Base-by-base conservation (phyloP, 768 basidiomycete genomes). In the Suillus tomentosus region DNA sequence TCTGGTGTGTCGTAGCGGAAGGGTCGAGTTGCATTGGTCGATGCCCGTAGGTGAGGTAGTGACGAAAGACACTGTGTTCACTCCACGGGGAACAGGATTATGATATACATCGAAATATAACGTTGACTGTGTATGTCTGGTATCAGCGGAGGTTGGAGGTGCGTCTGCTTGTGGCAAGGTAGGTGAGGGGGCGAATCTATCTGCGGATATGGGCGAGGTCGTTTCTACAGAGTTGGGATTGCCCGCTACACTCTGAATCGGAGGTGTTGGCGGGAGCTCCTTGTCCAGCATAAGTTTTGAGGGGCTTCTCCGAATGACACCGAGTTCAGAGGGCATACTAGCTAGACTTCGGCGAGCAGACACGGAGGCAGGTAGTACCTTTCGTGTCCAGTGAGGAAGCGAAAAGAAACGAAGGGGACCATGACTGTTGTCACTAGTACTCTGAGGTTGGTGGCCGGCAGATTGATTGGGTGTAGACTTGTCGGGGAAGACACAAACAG, bases 371-470 rank as follows among this genome's bases (percentile, higher is more conserved):
- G 76, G 72, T 39, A 76, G 70, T 36, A 75, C 77, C 65, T 83
- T 87, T 68, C 84, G 87, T 70, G 80, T 84, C 88, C 88, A 89
- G 65, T 82, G 79, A 17, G 88, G 86, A 31, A 88, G 74, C 27
- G 89, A 87, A 74, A 91, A 86, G 76, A 90, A 86, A 74, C 86
- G 86, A 42, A 65, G 51, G 8, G 56, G 63, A 17, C 57, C 61
- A 55, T 67, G 61, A 11, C 64, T 82, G 14, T 84, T 78, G 14
- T 82, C 81, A 59, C 51, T 31, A 53, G 15, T 53, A 19, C 79
- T 78, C 14, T 43, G 45, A 50, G 39, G 27, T 27, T 81, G 27
- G 80, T 79, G 36, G 84, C 39, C 24, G 24, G 81, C 79, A 66
- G 79, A 78, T 24, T 82, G 84, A 36, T 79, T 81, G 34, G 82